Evolutionary conservation across 352 stramenopile species (phyloP).

Genomic region (Globisporangium spiculum): DNA sequence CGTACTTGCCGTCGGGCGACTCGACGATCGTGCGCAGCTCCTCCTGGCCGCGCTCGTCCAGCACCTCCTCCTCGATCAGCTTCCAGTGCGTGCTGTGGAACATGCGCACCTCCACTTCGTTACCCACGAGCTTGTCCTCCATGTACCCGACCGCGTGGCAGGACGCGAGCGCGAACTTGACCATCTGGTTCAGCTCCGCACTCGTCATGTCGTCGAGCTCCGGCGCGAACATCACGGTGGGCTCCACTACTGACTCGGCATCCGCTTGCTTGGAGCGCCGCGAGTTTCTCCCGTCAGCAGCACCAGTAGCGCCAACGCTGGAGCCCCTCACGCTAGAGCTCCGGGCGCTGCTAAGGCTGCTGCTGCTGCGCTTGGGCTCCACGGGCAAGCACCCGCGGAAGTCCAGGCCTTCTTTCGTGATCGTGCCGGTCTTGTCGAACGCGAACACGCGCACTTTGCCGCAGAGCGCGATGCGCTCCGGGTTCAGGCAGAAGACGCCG

Average conservation of each 20-base stretch:
- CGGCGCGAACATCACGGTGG: slow-evolving; percentile 8
- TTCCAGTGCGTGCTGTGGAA: slow-evolving; percentile 59
- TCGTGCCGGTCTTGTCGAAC: slow-evolving; percentile 88
- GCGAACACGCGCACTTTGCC: slow-evolving; percentile 82
- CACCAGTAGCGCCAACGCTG: background rate
- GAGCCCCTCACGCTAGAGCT: background rate
- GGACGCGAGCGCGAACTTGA: slow-evolving; percentile 42
- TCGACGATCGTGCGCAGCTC: slow-evolving; percentile 19
- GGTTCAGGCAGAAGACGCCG: slow-evolving; percentile 67
- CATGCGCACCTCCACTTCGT: slow-evolving; percentile 73
- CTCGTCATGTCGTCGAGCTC: slow-evolving; percentile 19
- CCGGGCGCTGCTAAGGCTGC: background rate
- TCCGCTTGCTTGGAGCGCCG: background rate
- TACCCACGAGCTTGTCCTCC: slow-evolving; percentile 54
- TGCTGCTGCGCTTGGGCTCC: slow-evolving; percentile 2
- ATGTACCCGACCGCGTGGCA: slow-evolving; percentile 67
- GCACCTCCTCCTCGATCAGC: slow-evolving; percentile 26
- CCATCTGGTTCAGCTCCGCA: slow-evolving; percentile 13
- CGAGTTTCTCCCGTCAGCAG: background rate
- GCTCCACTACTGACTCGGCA: background rate
- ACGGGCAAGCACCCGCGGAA: slow-evolving; percentile 36
- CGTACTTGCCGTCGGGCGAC: slow-evolving; percentile 10
- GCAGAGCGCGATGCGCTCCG: slow-evolving; percentile 65
- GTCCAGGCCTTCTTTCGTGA: slow-evolving; percentile 81
- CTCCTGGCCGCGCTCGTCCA: slow-evolving; percentile 25